Conservation (phyloP, 2,329 filamentous ascomycete species). For the Eutypella sp. region DNA sequence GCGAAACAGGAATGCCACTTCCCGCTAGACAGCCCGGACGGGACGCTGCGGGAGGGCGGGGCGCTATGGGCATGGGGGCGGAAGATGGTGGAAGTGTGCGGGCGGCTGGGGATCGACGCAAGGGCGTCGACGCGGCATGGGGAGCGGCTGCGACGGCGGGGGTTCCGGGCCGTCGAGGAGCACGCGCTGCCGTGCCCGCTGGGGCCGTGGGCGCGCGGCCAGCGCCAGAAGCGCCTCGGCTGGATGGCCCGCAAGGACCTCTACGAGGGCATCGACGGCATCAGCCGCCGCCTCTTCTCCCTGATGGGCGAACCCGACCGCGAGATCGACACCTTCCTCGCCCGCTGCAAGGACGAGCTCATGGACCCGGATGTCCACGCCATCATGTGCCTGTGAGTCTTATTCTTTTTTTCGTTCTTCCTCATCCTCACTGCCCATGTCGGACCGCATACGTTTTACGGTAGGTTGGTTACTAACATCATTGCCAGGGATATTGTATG, state of each 20-base stretch:
- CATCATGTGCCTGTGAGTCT: no score
- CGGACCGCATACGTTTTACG: no score
- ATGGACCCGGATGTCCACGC: slow-evolving; percentile 9
- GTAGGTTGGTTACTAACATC: slow-evolving; percentile 3
- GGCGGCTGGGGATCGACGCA: slow-evolving; percentile 12
- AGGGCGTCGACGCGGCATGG: slow-evolving; percentile 9
- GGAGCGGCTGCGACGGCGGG: slow-evolving; percentile 12
- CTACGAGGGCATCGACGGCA: slow-evolving; percentile 16
- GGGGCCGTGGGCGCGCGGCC: slow-evolving; percentile 15
- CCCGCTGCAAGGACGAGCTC: slow-evolving; percentile 10
- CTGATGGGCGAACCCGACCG: slow-evolving; percentile 21
- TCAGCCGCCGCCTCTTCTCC: slow-evolving; percentile 18
- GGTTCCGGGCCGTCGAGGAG: slow-evolving; percentile 16
- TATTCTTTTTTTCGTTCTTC: slow-evolving; percentile 2
- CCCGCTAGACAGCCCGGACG: slow-evolving; percentile 12
- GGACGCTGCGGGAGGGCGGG: slow-evolving; percentile 4
- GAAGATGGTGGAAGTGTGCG: slow-evolving; percentile 7
- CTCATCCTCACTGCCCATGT: background rate
- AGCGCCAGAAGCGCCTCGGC: slow-evolving; percentile 16
- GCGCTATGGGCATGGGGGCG: slow-evolving; percentile 13
- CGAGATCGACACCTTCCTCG: slow-evolving; percentile 10
- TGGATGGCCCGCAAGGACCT: slow-evolving; percentile 18
- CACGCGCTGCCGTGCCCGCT: slow-evolving; percentile 11
- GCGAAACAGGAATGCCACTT: slow-evolving; percentile 11
- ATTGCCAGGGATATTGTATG: slow-evolving; percentile 9